Evolutionary conservation across 345 rosid genomes (phyloP), one percentile per base, ranked within the genome.

Genomic region (Lumnitzera littorea): DNA sequence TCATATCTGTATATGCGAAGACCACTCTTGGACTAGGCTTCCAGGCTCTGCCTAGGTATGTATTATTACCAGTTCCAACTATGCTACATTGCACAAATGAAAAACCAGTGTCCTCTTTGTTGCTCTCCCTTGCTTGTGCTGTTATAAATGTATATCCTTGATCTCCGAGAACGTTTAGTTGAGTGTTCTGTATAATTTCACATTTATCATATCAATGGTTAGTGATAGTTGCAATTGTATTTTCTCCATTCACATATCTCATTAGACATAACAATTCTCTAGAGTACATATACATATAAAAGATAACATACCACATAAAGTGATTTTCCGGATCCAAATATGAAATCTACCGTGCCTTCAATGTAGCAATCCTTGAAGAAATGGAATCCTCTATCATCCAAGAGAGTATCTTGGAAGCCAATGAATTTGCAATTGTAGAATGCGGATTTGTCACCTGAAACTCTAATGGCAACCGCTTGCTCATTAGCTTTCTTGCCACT

Each of bases 281-380:
- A 46, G 29, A 15, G 41, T 10, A 15, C 15, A 47, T 46, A 11
- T 46, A 50, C n/a, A 58, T 48, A 15, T 29, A 46, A 11, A 16
- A 14, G 15, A 29, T 56, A 24, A 20, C 46, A 47, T 69, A 86
- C 94, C 73, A 90, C 46, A 72, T 81, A 87, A 24, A 83, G 47
- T 31, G 95, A 83, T 50, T 73, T 85, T 12, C 84, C 94, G 11
- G 76, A 73, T 70, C 94, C 94, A 6, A 84, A 91, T 66, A 91
- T 82, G 80, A 79, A 88, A 74, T 85, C 96, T 27, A 84, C 80
- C 2, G 89, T 88, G 74, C 97, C 97, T 71, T 76, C 78, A 25
- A 91, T 75, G 67, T 73, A 72, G 58, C 97, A 84, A 23, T 86
- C 82, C 71, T 84, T 85, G 67, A 76, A 88, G 69, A 87, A 84